phyloP scores from a whole-genome alignment of 495 filamentous ascomycete genomes.

The Barbatosphaeria neglecta region DNA sequence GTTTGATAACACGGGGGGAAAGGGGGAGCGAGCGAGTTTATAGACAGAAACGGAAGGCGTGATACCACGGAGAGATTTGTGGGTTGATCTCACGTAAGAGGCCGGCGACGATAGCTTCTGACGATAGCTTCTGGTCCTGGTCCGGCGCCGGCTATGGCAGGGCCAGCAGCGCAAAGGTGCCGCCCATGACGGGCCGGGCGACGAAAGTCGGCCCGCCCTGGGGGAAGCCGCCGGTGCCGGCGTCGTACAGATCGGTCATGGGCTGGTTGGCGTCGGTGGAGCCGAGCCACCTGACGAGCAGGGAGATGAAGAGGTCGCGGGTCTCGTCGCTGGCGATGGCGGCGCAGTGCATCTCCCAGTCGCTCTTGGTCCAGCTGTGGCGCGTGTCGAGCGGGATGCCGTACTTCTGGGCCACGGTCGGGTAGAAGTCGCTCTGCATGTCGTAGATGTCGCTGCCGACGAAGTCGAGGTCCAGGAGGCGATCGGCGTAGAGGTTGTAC shows the following conservation, averaged over 20 bases:
- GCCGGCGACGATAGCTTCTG: no score
- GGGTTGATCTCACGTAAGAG: no score
- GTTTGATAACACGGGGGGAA: no score
- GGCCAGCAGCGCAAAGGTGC: slow-evolving; percentile 69
- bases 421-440: slow-evolving; percentile 73
- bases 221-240: slow-evolving; percentile 47
- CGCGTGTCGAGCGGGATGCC: slow-evolving; percentile 78
- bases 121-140: no score
- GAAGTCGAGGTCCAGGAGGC: slow-evolving; percentile 55
- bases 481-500: slow-evolving; percentile 81
- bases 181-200: slow-evolving; percentile 72
- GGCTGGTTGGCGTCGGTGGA: slow-evolving; percentile 60
- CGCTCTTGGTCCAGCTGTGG: slow-evolving; percentile 72
- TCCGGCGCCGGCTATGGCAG: slow-evolving; percentile 21
- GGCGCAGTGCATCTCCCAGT: slow-evolving; percentile 83
- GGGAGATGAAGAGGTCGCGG: slow-evolving; percentile 51
- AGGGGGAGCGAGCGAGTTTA: no score
- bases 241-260: slow-evolving; percentile 73
- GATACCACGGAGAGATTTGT: no score
- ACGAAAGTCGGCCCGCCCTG: slow-evolving; percentile 50
- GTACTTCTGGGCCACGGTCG: slow-evolving; percentile 56
- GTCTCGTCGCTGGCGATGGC: slow-evolving; percentile 53
- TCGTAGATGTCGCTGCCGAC: slow-evolving; percentile 65
- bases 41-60: no score
- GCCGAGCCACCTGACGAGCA: slow-evolving; percentile 66